Evolutionary conservation across 2,329 filamentous ascomycete species (phyloP).

Genomic region (Grosmannia huntii): DNA sequence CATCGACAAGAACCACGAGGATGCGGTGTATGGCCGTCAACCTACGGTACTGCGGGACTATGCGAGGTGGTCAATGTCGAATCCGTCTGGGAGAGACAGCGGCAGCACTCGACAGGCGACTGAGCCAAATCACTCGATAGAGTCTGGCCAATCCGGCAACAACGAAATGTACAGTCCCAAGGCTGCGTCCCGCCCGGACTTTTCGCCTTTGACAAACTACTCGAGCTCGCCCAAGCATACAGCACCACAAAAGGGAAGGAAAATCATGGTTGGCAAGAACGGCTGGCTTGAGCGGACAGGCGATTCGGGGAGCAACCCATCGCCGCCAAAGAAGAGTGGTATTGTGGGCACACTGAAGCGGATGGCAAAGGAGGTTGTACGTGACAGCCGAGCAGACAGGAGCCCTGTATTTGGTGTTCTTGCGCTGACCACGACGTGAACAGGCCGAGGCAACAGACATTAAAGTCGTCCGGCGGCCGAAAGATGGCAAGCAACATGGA

Average conservation of each 20-base stretch:
- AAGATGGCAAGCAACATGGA: conserved; percentile 17
- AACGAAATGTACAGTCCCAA: background rate
- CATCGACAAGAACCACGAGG: conserved; percentile 11
- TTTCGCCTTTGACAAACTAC: conserved; percentile 30
- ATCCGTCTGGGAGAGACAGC: conserved; percentile 1
- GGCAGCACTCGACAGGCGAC: background rate
- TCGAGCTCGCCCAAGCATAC: conserved; percentile 23
- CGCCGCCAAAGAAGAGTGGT: conserved; percentile 21
- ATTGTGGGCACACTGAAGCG: conserved; percentile 36
- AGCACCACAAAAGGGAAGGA: conserved; percentile 27
- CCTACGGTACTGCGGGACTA: conserved; percentile 9
- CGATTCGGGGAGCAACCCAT: conserved; percentile 13
- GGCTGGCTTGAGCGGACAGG: conserved; percentile 42
- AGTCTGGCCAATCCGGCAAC: background rate
- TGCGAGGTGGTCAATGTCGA: conserved; percentile 9
- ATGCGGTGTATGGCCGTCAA: background rate
- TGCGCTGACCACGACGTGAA: background rate
- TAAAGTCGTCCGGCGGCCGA: conserved; percentile 20
- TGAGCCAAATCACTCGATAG: background rate
- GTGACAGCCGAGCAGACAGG: background rate
- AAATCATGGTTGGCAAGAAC: conserved; percentile 40
- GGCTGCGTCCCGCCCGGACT: conserved; percentile 15
- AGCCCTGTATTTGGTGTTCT: background rate
- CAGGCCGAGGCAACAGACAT: conserved; percentile 23
- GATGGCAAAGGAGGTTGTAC: conserved; percentile 41